phyloP scores from a whole-genome alignment of 345 rosid species.

The Camelina laxa region DNA sequence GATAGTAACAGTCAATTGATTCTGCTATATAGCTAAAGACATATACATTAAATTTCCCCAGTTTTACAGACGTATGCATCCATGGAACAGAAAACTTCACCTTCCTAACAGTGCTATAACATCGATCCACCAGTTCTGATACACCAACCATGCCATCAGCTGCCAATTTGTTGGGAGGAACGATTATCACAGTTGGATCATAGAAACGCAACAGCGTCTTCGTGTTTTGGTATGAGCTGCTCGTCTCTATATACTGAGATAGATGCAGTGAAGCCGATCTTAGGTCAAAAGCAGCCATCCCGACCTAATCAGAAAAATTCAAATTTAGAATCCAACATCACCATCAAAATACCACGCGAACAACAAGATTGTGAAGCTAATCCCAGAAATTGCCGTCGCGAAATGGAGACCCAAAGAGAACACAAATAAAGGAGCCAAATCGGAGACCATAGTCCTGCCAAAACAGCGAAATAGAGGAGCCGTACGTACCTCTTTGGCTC shows the following conservation, averaged over 20 bases:
- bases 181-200: slow-evolving; percentile 78
- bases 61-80: background rate
- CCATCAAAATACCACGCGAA: background rate
- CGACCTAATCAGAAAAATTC: slow-evolving; percentile 59
- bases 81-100: slow-evolving; percentile 45
- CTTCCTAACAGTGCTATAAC: slow-evolving; percentile 75
- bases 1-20: slow-evolving; percentile 11
- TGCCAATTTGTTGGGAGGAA: slow-evolving; percentile 81
- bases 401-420: slow-evolving; percentile 25
- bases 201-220: slow-evolving; percentile 83
- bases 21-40: background rate
- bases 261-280: slow-evolving; percentile 90
- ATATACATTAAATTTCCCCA: background rate
- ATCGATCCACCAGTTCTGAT: slow-evolving; percentile 75
- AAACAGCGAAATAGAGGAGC: slow-evolving; percentile 8
- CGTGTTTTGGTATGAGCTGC: slow-evolving; percentile 92
- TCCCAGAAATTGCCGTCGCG: slow-evolving; percentile 15
- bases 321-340: slow-evolving; percentile 18
- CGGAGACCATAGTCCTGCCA: slow-evolving; percentile 4
- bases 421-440: background rate
- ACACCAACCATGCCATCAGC: slow-evolving; percentile 95
- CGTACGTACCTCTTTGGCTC: slow-evolving; percentile 88
- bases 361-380: background rate
- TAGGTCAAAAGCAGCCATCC: slow-evolving; percentile 93
- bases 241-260: slow-evolving; percentile 94